Conservation (phyloP, 2,329 filamentous ascomycete genomes). For the Sporothrix luriei region DNA sequence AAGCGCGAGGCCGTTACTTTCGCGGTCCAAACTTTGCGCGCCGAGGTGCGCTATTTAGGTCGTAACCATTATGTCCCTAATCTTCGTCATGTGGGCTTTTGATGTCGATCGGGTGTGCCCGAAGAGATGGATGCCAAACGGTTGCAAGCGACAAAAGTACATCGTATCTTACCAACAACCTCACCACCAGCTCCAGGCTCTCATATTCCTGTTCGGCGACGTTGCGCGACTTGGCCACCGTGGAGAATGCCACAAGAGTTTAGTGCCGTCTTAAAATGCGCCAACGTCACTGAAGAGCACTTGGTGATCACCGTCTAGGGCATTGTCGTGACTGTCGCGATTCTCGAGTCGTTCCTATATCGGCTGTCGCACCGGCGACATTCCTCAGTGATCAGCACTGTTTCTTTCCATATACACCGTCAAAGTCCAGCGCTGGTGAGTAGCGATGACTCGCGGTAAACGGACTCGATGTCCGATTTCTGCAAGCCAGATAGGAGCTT, state of each 20-base stretch:
- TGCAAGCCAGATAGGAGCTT: neutral
- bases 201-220: neutral
- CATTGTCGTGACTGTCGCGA: neutral
- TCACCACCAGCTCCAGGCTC: neutral
- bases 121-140: constrained; percentile 9
- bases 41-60: neutral
- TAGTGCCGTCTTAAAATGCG: neutral
- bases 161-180: neutral
- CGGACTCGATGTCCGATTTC: neutral
- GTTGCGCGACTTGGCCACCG: constrained; percentile 7
- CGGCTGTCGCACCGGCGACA: neutral
- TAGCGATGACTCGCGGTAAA: constrained; percentile 7
- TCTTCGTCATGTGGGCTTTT: constrained; percentile 2
- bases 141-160: constrained; percentile 16
- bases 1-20: neutral
- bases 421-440: constrained; percentile 13
- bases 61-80: constrained; percentile 10
- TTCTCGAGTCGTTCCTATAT: neutral
- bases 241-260: neutral
- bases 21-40: neutral
- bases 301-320: neutral
- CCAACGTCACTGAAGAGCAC: neutral
- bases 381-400: constrained; percentile 9
- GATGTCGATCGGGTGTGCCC: constrained; percentile 5
- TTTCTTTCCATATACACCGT: constrained; percentile 13